Conservation (phyloP, 2,329 filamentous ascomycete genomes). For the Knufia petricola region DNA sequence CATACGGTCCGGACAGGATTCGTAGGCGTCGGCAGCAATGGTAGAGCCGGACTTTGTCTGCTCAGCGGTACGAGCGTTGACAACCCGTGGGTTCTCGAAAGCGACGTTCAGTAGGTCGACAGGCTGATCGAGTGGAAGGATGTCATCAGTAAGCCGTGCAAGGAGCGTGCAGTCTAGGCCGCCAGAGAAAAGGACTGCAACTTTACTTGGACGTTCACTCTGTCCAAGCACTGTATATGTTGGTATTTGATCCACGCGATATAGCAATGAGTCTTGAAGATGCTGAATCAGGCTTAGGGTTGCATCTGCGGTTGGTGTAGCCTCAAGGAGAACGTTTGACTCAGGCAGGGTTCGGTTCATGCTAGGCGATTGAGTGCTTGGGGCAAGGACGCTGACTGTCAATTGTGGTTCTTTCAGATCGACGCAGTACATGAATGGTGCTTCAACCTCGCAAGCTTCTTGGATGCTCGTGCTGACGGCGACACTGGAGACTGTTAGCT, state of each 20-base stretch:
- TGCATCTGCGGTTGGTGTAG: constrained; percentile 11
- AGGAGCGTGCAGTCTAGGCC: constrained; percentile 87
- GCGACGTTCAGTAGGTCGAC: constrained; percentile 93
- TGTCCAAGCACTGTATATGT: constrained; percentile 15
- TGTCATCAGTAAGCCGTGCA: constrained; percentile 67
- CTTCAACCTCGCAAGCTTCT: constrained; percentile 58
- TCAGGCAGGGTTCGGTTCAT: not conserved
- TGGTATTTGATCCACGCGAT: constrained; percentile 19
- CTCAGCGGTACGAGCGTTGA: constrained; percentile 41
- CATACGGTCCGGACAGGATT: constrained; percentile 79
- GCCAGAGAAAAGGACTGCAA: constrained; percentile 86
- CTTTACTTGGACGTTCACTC: constrained; percentile 27
- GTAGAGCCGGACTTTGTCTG: constrained; percentile 20
- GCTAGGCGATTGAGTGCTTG: not conserved
- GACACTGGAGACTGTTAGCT: constrained; percentile 61
- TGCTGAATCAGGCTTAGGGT: constrained; percentile 8
- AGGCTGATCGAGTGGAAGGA: constrained; percentile 57
- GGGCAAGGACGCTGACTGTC: constrained; percentile 10
- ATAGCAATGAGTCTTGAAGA: constrained; percentile 17
- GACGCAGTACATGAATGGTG: constrained; percentile 53
- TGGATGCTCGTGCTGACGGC: constrained; percentile 51
- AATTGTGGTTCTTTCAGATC: constrained; percentile 1
- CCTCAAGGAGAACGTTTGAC: not conserved
- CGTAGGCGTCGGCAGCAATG: constrained; percentile 48
- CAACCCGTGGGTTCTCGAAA: constrained; percentile 82